phyloP scores from a whole-genome alignment of 1,284 basidiomycete genomes.

The Cutaneotrichosporon sp. region DNA sequence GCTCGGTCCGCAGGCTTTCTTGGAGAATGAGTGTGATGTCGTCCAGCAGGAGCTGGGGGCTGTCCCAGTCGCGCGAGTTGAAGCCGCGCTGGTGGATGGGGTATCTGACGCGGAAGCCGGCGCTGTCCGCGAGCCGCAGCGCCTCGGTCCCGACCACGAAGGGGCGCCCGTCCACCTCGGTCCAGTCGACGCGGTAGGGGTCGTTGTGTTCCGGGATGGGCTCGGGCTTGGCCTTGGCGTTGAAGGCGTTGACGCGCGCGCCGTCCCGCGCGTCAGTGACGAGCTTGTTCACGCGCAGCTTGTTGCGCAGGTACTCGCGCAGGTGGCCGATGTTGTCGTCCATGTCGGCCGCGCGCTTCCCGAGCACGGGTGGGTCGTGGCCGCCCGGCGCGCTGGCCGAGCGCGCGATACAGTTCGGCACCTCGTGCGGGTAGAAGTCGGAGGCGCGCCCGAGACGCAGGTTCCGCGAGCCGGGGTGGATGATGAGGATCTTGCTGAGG shows the following conservation, averaged over 20 bases:
- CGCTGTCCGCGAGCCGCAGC: slow-evolving; percentile 65
- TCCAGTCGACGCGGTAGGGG: slow-evolving; percentile 78
- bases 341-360: slow-evolving; percentile 53
- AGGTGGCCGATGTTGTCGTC: slow-evolving; percentile 72
- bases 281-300: slow-evolving; percentile 87
- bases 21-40: slow-evolving; percentile 75
- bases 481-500: slow-evolving; percentile 65
- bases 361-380: slow-evolving; percentile 34
- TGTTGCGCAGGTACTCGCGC: slow-evolving; percentile 70
- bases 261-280: slow-evolving; percentile 73
- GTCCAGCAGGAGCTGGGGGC: slow-evolving; percentile 66
- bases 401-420: slow-evolving; percentile 52
- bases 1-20: slow-evolving; percentile 63
- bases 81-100: slow-evolving; percentile 75
- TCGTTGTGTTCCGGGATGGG: slow-evolving; percentile 79
- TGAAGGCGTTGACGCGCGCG: slow-evolving; percentile 67
- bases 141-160: slow-evolving; percentile 61
- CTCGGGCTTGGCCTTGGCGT: slow-evolving; percentile 62
- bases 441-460: slow-evolving; percentile 86
- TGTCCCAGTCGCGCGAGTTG: slow-evolving; percentile 75
- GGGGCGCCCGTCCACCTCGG: slow-evolving; percentile 54
- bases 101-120: slow-evolving; percentile 72
- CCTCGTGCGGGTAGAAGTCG: slow-evolving; percentile 59
- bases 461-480: slow-evolving; percentile 89
- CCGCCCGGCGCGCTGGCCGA: slow-evolving; percentile 26